These are phyloP conservation scores for Cardamine resedifolia DNA, from an alignment of 345 rosid genomes.

Conservation along the genomic window DNA sequence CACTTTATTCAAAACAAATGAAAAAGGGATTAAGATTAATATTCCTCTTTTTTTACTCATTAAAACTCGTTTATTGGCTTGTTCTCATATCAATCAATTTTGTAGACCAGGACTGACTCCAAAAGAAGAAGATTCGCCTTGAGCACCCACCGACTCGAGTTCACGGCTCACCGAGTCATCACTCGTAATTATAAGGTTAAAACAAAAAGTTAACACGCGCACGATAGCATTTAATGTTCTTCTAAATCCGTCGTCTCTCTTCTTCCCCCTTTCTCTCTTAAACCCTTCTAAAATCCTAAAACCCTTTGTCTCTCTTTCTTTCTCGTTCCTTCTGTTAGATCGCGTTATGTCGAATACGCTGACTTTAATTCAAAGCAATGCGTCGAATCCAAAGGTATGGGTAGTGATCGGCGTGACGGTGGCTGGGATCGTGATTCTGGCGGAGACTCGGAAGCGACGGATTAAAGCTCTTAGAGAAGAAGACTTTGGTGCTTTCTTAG, in stretches of 20 bases:
- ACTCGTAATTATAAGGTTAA: conserved; percentile 8
- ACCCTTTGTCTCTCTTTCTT: conserved; percentile 27
- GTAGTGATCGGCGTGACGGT: conserved; percentile 71
- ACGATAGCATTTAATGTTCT: conserved; percentile 8
- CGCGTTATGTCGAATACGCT: conserved; percentile 52
- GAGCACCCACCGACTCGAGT: background rate
- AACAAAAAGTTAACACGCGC: conserved; percentile 2
- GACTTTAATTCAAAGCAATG: conserved; percentile 44
- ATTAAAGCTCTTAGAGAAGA: conserved; percentile 43
- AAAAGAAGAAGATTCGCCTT: conserved; percentile 27
- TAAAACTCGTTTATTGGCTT: background rate
- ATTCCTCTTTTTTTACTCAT: background rate
- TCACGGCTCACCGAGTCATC: conserved; percentile 9
- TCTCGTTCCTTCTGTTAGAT: conserved; percentile 23
- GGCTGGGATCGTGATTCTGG: conserved; percentile 66
- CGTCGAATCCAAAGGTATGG: conserved; percentile 74
- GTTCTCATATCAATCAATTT: background rate
- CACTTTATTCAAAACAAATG: background rate
- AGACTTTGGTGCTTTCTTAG: conserved; percentile 78
- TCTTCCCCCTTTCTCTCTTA: conserved; percentile 16
- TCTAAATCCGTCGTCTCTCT: background rate
- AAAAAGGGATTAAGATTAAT: background rate
- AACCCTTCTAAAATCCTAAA: conserved; percentile 46
- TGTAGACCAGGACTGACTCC: background rate
- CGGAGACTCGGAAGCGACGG: conserved; percentile 69